A percentile compares a stretch with the other conserved stretches of the same genome.
Evolutionary conservation across 2,329 filamentous ascomycete genomes (phyloP).

Genomic region (Trichoderma lentiforme): DNA sequence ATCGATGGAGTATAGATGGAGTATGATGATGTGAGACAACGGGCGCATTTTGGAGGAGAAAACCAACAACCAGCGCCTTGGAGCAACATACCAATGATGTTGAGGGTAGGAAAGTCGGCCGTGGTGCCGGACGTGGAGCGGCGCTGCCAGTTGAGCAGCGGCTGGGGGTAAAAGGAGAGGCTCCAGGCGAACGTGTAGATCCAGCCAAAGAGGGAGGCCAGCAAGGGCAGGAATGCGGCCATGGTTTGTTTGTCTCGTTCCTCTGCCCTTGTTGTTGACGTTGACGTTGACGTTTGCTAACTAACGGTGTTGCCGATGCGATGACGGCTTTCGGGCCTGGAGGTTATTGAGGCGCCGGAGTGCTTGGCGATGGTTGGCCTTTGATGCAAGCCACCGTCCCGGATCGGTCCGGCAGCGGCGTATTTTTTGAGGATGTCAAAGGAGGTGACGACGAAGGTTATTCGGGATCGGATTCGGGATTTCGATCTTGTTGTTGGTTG

Average conservation of each 20-base stretch:
- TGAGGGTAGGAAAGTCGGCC: slow-evolving; percentile 81
- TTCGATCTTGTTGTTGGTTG: not conserved
- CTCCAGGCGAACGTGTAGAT: slow-evolving; percentile 77
- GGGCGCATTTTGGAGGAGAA: not conserved
- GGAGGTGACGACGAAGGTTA: not conserved
- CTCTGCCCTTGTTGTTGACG: too few species aligned
- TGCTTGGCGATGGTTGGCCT: not conserved
- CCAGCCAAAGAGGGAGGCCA: slow-evolving; percentile 67
- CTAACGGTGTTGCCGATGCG: not conserved
- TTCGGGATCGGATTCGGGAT: not conserved
- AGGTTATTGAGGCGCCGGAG: not conserved
- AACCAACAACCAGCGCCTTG: not conserved
- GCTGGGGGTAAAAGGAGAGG: slow-evolving; percentile 88
- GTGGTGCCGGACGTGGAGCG: slow-evolving; percentile 78
- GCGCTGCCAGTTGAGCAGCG: slow-evolving; percentile 72
- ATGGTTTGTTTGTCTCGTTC: not conserved
- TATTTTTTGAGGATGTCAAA: not conserved
- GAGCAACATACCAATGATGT: slow-evolving; percentile 51
- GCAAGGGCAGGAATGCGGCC: slow-evolving; percentile 42
- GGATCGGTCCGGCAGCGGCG: not conserved
- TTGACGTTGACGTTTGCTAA: too few species aligned
- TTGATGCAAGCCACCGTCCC: slow-evolving; percentile 3
- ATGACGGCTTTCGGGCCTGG: not conserved
- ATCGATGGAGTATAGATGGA: not conserved
- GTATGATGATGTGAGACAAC: not conserved